Percentiles rank a stretch among this genome's conserved stretches.
Evolutionary conservation across 1,284 basidiomycete genomes (phyloP).

Genomic region (Sporisorium exsertum): DNA sequence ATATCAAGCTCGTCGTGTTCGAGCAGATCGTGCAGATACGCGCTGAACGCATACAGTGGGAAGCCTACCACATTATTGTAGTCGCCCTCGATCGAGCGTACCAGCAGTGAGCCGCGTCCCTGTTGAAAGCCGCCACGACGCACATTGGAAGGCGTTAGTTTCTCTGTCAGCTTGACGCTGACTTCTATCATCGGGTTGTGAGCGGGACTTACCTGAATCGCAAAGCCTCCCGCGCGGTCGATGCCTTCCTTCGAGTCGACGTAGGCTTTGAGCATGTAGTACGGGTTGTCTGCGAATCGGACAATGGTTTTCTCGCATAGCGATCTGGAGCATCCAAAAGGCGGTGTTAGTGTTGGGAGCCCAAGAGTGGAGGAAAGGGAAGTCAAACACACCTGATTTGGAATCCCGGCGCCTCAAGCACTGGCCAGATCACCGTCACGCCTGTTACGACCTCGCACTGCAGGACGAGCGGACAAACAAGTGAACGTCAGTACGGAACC

Average conservation of each 20-base stretch:
- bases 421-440: conserved; percentile 79
- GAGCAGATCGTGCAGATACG: conserved; percentile 61
- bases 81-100: conserved; percentile 88
- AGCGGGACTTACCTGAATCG: conserved; percentile 79
- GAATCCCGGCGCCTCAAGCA: conserved; percentile 86
- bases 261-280: conserved; percentile 80
- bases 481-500: neutral
- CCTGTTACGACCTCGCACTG: conserved; percentile 65
- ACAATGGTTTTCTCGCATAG: conserved; percentile 65
- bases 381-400: conserved; percentile 76
- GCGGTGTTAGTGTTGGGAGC: neutral
- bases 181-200: neutral
- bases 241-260: conserved; percentile 88
- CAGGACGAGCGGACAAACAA: neutral
- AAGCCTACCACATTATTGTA: conserved; percentile 94
- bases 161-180: neutral
- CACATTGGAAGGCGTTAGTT: neutral
- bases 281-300: conserved; percentile 68
- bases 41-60: conserved; percentile 71
- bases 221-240: conserved; percentile 93
- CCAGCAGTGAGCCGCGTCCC: conserved; percentile 82
- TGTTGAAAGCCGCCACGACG: conserved; percentile 10
- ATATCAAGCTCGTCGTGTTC: conserved; percentile 64
- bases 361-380: neutral
- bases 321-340: conserved; percentile 34